Percentiles rank a stretch among this genome's conserved stretches.
Conservation (phyloP, 2,329 filamentous ascomycete genomes). For the Epichloe typhina region DNA sequence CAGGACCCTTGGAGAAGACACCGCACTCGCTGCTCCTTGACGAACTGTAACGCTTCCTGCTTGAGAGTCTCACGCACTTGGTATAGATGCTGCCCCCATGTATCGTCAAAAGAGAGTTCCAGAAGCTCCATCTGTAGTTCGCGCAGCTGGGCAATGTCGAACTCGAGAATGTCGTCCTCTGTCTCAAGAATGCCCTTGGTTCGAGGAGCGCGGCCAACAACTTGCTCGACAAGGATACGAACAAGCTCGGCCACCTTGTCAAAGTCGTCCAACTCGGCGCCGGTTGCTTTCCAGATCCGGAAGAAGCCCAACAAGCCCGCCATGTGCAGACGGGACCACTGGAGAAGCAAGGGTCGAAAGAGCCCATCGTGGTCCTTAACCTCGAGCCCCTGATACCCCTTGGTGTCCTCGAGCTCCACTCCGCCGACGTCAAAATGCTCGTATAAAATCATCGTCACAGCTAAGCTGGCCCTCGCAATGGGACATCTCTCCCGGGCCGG, state of each 20-base stretch:
- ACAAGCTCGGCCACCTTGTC: constrained; percentile 87
- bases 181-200: constrained; percentile 76
- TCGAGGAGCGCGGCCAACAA: constrained; percentile 69
- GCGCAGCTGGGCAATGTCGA: constrained; percentile 65
- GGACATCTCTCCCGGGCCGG: constrained; percentile 66
- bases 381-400: constrained; percentile 62
- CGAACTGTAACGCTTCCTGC: constrained; percentile 85
- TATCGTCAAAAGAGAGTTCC: constrained; percentile 82
- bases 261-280: constrained; percentile 75
- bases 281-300: constrained; percentile 81
- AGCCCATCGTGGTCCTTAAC: constrained; percentile 70
- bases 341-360: constrained; percentile 75
- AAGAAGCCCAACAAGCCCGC: constrained; percentile 79
- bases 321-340: constrained; percentile 86
- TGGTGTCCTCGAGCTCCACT: constrained; percentile 63
- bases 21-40: constrained; percentile 90
- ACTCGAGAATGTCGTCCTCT: constrained; percentile 77
- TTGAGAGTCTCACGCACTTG: constrained; percentile 87
- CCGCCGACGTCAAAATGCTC: constrained; percentile 93
- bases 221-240: constrained; percentile 78
- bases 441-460: constrained; percentile 78
- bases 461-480: constrained; percentile 72
- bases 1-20: constrained; percentile 81
- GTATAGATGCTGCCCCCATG: constrained; percentile 80
- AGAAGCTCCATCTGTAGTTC: constrained; percentile 88